Evolutionary conservation across 2,329 filamentous ascomycete genomes (phyloP).

Genomic region (Neurospora crassa): DNA sequence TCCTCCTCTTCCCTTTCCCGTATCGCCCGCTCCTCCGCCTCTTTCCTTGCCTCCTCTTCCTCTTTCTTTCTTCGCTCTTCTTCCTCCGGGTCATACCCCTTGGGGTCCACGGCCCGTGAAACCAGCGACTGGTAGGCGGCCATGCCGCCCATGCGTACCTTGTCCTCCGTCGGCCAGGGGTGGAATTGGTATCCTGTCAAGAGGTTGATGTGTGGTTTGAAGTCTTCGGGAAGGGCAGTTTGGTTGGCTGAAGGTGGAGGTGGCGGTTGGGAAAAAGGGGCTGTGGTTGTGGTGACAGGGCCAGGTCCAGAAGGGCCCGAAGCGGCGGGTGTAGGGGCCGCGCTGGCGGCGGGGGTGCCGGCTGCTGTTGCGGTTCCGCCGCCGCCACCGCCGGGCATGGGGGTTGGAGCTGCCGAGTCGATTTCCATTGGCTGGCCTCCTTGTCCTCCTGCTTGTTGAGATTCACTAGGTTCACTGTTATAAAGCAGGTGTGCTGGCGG

Average conservation of each 20-base stretch:
- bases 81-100: slow-evolving; percentile 48
- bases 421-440: slow-evolving; percentile 15
- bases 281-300: slow-evolving; percentile 6
- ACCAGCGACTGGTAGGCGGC: slow-evolving; percentile 52
- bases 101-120: slow-evolving; percentile 53
- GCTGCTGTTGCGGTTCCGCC: slow-evolving; percentile 21
- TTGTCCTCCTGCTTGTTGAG: slow-evolving; percentile 17
- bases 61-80: slow-evolving; percentile 39
- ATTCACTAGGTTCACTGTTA: slow-evolving; percentile 24
- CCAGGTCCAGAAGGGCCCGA: slow-evolving; percentile 5
- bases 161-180: slow-evolving; percentile 66
- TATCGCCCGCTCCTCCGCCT: slow-evolving; percentile 35
- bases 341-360: slow-evolving; percentile 8
- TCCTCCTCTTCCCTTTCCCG: slow-evolving; percentile 25
- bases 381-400: slow-evolving; percentile 1
- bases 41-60: slow-evolving; percentile 41
- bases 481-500: slow-evolving; percentile 47
- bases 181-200: slow-evolving; percentile 52
- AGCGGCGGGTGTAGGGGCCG: slow-evolving; percentile 14
- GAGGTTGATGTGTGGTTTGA: slow-evolving; percentile 44
- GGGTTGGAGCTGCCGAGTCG: not conserved
- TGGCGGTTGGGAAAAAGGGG: slow-evolving; percentile 17
- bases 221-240: slow-evolving; percentile 38
- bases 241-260: slow-evolving; percentile 20
- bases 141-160: slow-evolving; percentile 60